Evolutionary conservation across 1,284 basidiomycete species (phyloP), one percentile per base, ranked within the genome.

Genomic region (Waitea zeae): DNA sequence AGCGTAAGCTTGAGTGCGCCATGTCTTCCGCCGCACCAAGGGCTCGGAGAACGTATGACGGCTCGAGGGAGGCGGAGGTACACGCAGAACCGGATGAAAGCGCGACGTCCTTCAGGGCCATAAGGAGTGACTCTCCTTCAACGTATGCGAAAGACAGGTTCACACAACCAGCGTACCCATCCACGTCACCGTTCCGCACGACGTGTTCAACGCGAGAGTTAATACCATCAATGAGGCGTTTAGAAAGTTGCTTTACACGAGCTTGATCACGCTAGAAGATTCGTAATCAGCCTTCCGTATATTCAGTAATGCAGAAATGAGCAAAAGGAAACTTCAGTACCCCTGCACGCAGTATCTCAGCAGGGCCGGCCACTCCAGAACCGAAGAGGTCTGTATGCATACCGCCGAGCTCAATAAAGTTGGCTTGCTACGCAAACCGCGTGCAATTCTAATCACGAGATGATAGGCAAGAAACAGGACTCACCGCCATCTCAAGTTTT

Each of bases 101-200:
- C 3, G 95, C 95, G 40, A 98, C 82, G 50, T 98, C 89, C 70
- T 98, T 98, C 46, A 99, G 59, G 13, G 95, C 93, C 95, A 98
- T 98, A 42, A 99, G 59, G 41, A 99, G 67, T 50, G 86, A 92
- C 59, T 98, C 93, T 19, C 93, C 93, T 53, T 98, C 93, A 30
- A 98, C 90, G 52, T 96, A 98, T 9, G 92, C 75, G 54, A 97
- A 98, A 41, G 84, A 90, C 30, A 98, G 64, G 57, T 97, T 97
- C 49, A 96, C 73, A 54, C 92, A 97, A 28, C 88, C 88, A 5
- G 87, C 74, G 56, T 88, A 93, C 12, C 89, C 93, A 38, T 75
- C 64, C 0, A 64, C 55, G 53, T 97, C 92, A 17, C 95, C 95
- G 52, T 99, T 99, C 36, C 93, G 74, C 31, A 96, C 74, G 38